Evolutionary conservation across 2,329 filamentous ascomycete species (phyloP), one percentile per base, ranked within the genome.

Genomic region (Trichocomaceae sp.): DNA sequence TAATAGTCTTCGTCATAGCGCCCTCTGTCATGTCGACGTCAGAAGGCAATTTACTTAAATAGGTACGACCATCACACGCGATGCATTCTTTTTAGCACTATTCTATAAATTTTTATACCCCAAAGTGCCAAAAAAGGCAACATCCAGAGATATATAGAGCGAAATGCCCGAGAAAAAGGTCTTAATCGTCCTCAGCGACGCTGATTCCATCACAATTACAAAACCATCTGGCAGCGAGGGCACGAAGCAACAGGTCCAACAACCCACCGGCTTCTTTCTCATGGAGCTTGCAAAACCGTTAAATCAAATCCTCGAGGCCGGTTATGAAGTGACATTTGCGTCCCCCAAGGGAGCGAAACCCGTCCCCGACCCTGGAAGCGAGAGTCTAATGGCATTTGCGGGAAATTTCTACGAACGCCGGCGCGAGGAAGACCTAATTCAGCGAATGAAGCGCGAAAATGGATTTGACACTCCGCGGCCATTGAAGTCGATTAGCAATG

Each of bases 371-470:
- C 74, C 75, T 0, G 69, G 70, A 59, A 75, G 72, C 58, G 65
- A 71, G 56, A 69, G 66, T 2, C 67, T 76, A 0, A 62, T 71
- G 15, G 71, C 73, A 3, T 77, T 75, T 54, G 74, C 69, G 2
- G 74, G 75, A n/a, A 76, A 76, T 60, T 74, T 71, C 61, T 74
- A 75, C 61, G 72, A 75, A 56, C 72, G 71, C 23, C 61, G 65
- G 20, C 66, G 69, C 8, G 74, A 77, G 50, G 63, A 68, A 1
- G 69, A 69, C 0, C 64, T 77, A 0, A 68, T 77, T 12, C 71
- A 75, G 55, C 64, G 67, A 22, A 76, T 77, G 74, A 76, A 72
- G 61, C 64, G 64, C 15, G 73, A 76, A 41, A 76, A 76, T 15
- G 73, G 73, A 0, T 74, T 77, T 57, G 62, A 60, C 2, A 55